phyloP scores from a whole-genome alignment of 192 early-diverging fungal genomes.

The Fimicolochytrium jonesii region DNA sequence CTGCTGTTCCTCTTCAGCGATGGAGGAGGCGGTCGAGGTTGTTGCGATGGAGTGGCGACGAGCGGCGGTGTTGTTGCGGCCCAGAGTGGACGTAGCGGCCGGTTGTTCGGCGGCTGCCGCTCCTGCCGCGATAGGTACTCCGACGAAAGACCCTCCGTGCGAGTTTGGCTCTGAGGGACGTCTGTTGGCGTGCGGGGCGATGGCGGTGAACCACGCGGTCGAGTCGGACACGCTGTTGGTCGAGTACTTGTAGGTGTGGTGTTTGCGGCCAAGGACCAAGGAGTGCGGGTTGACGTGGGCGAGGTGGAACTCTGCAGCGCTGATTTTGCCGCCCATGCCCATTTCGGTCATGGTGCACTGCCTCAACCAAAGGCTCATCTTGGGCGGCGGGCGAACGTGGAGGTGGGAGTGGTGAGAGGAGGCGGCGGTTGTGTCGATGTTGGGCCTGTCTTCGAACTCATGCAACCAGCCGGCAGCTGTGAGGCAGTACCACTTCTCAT shows the following conservation, averaged over 20 bases:
- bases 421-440: not conserved
- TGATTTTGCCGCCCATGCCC: not conserved
- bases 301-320: slow-evolving; percentile 14
- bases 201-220: slow-evolving; percentile 4
- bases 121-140: too few species aligned
- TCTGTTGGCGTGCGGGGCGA: too few species aligned
- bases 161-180: too few species aligned
- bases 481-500: slow-evolving; percentile 16
- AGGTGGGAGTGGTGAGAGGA: too few species aligned
- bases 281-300: not conserved
- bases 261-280: not conserved
- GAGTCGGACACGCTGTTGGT: slow-evolving; percentile 16
- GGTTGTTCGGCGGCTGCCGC: too few species aligned
- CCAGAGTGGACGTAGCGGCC: too few species aligned
- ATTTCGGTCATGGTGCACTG: not conserved
- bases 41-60: too few species aligned
- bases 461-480: slow-evolving; percentile 18
- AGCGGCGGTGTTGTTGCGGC: too few species aligned
- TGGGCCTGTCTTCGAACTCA: slow-evolving; percentile 17
- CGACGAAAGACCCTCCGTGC: too few species aligned
- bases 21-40: too few species aligned
- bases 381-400: slow-evolving; percentile 7
- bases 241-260: slow-evolving; percentile 8
- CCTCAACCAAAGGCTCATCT: slow-evolving; percentile 13
- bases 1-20: too few species aligned